Evolutionary conservation across 2,329 filamentous ascomycete species (phyloP).

Genomic region (Hymenoscyphus repandus): DNA sequence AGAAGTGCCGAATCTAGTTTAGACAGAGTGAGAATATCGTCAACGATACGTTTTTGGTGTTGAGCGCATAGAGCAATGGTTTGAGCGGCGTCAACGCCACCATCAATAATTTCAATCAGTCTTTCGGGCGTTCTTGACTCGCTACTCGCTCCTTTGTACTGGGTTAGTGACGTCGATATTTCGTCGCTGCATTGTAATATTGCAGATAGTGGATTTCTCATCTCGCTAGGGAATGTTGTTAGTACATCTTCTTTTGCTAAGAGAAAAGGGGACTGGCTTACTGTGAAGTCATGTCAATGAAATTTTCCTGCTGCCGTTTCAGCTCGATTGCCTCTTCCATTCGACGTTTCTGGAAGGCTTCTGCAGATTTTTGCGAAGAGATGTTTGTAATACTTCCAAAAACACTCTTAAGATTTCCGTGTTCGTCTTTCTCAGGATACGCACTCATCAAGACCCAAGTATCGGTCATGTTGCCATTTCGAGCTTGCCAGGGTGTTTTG

Average conservation of each 20-base stretch:
- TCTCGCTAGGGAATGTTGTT: slow-evolving; percentile 50
- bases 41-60: slow-evolving; percentile 56
- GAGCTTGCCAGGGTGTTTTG: slow-evolving; percentile 58
- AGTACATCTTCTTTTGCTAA: not conserved
- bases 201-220: slow-evolving; percentile 71
- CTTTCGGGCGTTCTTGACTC: slow-evolving; percentile 29
- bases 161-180: slow-evolving; percentile 45
- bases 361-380: slow-evolving; percentile 78
- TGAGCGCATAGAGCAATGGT: slow-evolving; percentile 74
- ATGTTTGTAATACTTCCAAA: slow-evolving; percentile 84
- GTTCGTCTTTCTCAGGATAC: slow-evolving; percentile 63
- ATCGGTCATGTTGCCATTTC: slow-evolving; percentile 55
- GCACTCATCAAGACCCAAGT: slow-evolving; percentile 76
- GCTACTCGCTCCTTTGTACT: slow-evolving; percentile 16
- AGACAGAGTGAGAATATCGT: slow-evolving; percentile 61
- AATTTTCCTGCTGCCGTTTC: slow-evolving; percentile 67
- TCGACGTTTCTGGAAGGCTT: slow-evolving; percentile 70
- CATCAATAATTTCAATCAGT: slow-evolving; percentile 45
- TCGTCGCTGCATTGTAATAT: slow-evolving; percentile 74
- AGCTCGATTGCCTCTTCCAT: slow-evolving; percentile 77
- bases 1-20: slow-evolving; percentile 68
- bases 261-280: slow-evolving; percentile 13
- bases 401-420: slow-evolving; percentile 64
- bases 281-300: slow-evolving; percentile 64
- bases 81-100: slow-evolving; percentile 68